A percentile compares a stretch with the other conserved stretches of the same genome.
These are phyloP conservation scores for Bimuria novae-zelandiae DNA, from an alignment of 2,329 filamentous ascomycete genomes.

Conservation along the genomic window DNA sequence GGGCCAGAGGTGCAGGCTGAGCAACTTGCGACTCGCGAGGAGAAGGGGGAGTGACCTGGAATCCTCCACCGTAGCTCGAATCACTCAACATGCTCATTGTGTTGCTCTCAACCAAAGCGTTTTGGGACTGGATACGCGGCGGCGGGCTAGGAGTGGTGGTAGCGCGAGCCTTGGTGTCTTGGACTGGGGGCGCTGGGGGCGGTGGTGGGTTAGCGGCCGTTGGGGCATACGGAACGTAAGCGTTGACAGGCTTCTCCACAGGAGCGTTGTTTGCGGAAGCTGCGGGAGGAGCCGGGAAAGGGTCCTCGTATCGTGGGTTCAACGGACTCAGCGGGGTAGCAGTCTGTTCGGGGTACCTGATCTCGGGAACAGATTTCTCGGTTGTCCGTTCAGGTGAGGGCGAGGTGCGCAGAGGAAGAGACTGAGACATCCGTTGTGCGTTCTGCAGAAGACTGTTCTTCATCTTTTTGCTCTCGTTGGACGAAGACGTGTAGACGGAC, in stretches of 20 bases:
- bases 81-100: conserved; percentile 53
- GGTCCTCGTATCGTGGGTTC: conserved; percentile 29
- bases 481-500: conserved; percentile 59
- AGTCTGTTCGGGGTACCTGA: conserved; percentile 42
- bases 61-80: conserved; percentile 60
- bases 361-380: conserved; percentile 35
- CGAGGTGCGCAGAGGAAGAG: conserved; percentile 49
- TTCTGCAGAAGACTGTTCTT: conserved; percentile 60
- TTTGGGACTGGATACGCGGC: conserved; percentile 42
- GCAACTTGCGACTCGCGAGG: conserved; percentile 28
- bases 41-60: conserved; percentile 54
- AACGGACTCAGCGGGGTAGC: conserved; percentile 34
- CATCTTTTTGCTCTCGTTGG: conserved; percentile 53
- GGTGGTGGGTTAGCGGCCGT: conserved; percentile 25
- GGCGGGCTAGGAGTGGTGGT: conserved; percentile 25
- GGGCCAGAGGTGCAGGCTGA: conserved; percentile 29
- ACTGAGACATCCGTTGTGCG: conserved; percentile 62
- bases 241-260: conserved; percentile 25
- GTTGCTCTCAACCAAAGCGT: conserved; percentile 41
- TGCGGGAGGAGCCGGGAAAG: conserved; percentile 20
- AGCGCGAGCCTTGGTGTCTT: conserved; percentile 31
- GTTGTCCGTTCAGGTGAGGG: conserved; percentile 38
- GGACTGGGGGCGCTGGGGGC: conserved; percentile 21
- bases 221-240: conserved; percentile 42
- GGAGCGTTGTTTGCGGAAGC: conserved; percentile 6